Conservation (phyloP, 768 basidiomycete genomes). For the Hygrocybe coccinea region DNA sequence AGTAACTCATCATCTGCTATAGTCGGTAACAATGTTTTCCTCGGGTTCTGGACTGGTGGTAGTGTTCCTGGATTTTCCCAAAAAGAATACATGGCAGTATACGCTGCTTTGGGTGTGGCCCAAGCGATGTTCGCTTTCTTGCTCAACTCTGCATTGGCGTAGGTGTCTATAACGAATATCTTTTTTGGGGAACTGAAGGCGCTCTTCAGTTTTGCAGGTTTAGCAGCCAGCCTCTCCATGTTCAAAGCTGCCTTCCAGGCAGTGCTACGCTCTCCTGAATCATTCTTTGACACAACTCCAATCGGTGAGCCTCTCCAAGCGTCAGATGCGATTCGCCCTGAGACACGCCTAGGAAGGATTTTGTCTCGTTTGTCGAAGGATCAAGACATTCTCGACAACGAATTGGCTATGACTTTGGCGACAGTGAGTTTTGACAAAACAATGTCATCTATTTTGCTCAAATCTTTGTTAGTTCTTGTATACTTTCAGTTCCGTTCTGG, state of each 20-base stretch:
- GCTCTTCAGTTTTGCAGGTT: slow-evolving; percentile 30
- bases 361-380: slow-evolving; percentile 57
- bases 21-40: slow-evolving; percentile 63
- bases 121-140: slow-evolving; percentile 50
- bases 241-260: slow-evolving; percentile 52
- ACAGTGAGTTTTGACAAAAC: slow-evolving; percentile 32
- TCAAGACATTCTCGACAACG: slow-evolving; percentile 52
- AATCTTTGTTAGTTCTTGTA: slow-evolving; percentile 34
- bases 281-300: slow-evolving; percentile 73
- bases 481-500: slow-evolving; percentile 43
- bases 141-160: slow-evolving; percentile 49
- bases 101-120: slow-evolving; percentile 44
- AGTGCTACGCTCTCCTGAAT: slow-evolving; percentile 56
- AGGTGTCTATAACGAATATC: slow-evolving; percentile 15
- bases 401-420: slow-evolving; percentile 43
- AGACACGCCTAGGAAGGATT: slow-evolving; percentile 42
- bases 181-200: neutral
- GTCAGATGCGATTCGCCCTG: neutral
- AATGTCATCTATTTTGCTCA: neutral
- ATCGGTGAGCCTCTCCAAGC: slow-evolving; percentile 39
- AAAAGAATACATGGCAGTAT: slow-evolving; percentile 64
- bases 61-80: slow-evolving; percentile 53
- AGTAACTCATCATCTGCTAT: neutral
- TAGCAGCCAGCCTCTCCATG: slow-evolving; percentile 43
- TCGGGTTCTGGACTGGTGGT: slow-evolving; percentile 66